phyloP scores from a whole-genome alignment of 768 basidiomycete genomes.

The Leccinum olivaceopallidum region DNA sequence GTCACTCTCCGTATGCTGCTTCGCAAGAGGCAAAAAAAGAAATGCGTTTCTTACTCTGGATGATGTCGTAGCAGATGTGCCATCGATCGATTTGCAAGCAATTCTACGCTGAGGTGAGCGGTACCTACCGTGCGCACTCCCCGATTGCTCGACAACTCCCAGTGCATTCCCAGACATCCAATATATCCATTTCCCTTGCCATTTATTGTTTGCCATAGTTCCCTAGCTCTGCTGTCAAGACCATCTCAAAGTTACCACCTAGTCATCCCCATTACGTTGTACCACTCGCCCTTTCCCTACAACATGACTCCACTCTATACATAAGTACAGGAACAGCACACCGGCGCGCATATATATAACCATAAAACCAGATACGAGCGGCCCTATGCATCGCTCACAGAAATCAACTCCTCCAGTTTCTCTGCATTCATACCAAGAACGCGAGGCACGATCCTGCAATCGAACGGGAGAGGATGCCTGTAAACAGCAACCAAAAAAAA shows the following conservation, averaged over 20 bases:
- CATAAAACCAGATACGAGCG: neutral
- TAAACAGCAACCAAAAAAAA: neutral
- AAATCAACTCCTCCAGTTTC: conserved; percentile 8
- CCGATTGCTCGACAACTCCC: neutral
- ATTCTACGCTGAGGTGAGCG: neutral
- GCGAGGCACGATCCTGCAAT: conserved; percentile 8
- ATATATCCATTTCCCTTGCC: too few relatives aligned
- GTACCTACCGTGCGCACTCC: neutral
- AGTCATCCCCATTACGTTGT: too few relatives aligned
- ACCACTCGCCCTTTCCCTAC: too few relatives aligned
- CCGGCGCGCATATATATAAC: neutral
- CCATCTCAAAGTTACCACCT: too few relatives aligned
- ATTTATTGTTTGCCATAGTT: too few relatives aligned
- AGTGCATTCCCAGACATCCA: too few relatives aligned
- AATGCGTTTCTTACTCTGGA: neutral
- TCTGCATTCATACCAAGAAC: conserved; percentile 1
- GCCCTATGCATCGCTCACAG: neutral
- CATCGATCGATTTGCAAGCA: neutral
- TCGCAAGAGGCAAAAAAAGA: neutral
- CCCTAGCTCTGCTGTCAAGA: too few relatives aligned
- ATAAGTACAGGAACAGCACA: neutral
- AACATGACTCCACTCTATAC: too few relatives aligned
- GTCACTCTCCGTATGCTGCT: neutral
- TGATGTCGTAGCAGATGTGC: neutral
- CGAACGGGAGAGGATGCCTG: conserved; percentile 12